Base-by-base conservation (phyloP, 2,329 filamentous ascomycete species). In the Podosphaera aphanis region DNA sequence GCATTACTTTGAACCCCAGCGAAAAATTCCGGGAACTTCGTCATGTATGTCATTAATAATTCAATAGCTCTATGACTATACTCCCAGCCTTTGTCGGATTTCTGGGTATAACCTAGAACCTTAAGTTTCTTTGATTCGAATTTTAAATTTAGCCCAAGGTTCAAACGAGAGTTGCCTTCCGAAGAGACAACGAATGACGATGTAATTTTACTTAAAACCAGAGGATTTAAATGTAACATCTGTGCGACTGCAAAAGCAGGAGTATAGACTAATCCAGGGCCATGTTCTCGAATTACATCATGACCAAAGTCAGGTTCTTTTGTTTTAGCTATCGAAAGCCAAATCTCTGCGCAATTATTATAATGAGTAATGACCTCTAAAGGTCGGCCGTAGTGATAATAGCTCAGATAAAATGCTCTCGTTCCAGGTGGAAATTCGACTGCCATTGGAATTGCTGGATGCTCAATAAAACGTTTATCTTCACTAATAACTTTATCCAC, bases 101-200 rank as follows among this genome's bases (percentile, higher is more conserved):
- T 90, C 55, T 85, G 80, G 20, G 88, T 93, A 62, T 94, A 98
- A 0, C 90, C 90, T 27, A 98, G 65, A 5, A 98, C 90, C 64
- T 98, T 98, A 54, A 86, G 71, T 63, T 94, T 93, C 64, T 83
- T 88, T 2, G 76, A 83, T 60, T 98, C 90, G 49, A 98, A 98
- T 61, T 98, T 98, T 53, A 98, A 70, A 57, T 98, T 98, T 49
- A 98, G 68, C 0, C 90, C 90, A 20, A 98, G 66, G 56, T 98
- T 98, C 50, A 93, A 70, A 55, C 83, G 81, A 19, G 53, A 52
- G 48, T 85, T 67, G 21, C 82, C 84, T 47, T 83, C 83, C 3
- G 88, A 75, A 16, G 75, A 74, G 47, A 98, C 82, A 46, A 79
- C 81, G 61, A 93, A 95, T 0, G 88, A 86, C 1, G 90, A 93